Percentiles rank a stretch among this genome's conserved stretches.
Conservation (phyloP, 2,329 filamentous ascomycete genomes). For the Akanthomyces lecanii region DNA sequence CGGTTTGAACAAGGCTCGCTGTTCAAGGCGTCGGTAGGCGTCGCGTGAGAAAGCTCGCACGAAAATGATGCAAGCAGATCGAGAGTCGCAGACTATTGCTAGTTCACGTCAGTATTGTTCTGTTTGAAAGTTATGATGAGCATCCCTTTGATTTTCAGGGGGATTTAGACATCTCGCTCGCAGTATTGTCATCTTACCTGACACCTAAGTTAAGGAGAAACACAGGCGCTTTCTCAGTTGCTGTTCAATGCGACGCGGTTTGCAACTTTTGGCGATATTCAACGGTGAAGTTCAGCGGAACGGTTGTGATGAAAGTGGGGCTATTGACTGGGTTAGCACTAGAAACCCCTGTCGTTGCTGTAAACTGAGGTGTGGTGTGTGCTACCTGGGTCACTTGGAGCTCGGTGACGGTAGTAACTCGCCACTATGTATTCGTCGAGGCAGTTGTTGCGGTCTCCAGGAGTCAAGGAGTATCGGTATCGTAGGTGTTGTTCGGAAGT, state of each 20-base stretch:
- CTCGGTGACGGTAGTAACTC: neutral
- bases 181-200: neutral
- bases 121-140: neutral
- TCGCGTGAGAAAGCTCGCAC: neutral
- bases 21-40: neutral
- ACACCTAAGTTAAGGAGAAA: neutral
- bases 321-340: constrained; percentile 14
- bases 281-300: constrained; percentile 3
- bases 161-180: neutral
- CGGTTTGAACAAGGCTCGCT: neutral
- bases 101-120: neutral
- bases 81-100: neutral
- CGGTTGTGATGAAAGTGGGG: constrained; percentile 8
- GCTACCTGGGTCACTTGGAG: constrained; percentile 2
- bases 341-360: constrained; percentile 12
- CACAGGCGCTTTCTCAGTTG: neutral
- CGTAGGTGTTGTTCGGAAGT: neutral
- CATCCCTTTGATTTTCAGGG: neutral
- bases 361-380: constrained; percentile 4
- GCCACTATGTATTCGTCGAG: neutral
- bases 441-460: neutral
- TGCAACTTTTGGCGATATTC: constrained; percentile 2
- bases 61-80: too few species aligned
- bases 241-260: neutral
- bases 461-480: neutral